These are phyloP conservation scores for Ulota crispa DNA, from an alignment of 225 moss, liverwort and hornwort genomes.

Conservation along the genomic window DNA sequence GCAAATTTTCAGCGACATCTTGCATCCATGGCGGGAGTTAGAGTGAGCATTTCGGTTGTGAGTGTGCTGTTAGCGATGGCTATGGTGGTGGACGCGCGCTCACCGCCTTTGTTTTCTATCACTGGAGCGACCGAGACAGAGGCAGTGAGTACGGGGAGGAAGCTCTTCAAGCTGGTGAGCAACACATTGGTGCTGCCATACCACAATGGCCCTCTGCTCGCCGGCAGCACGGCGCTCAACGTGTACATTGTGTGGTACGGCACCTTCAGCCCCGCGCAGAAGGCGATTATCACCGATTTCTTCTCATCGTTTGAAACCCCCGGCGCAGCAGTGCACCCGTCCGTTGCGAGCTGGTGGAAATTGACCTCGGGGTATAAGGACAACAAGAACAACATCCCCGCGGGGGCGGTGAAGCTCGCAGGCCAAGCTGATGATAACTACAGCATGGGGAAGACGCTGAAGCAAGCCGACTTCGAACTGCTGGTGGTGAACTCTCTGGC, in stretches of 20 bases:
- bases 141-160: constrained; percentile 33
- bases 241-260: constrained; percentile 61
- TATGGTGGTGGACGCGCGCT: constrained; percentile 33
- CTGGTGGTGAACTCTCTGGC: constrained; percentile 32
- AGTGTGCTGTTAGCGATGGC: constrained; percentile 20
- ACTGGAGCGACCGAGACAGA: neutral
- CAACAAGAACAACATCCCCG: constrained; percentile 36
- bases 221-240: constrained; percentile 22
- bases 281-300: constrained; percentile 45
- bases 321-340: constrained; percentile 30
- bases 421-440: constrained; percentile 33
- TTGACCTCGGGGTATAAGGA: constrained; percentile 54
- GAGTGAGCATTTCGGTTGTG: neutral
- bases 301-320: constrained; percentile 35
- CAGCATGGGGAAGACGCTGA: constrained; percentile 46
- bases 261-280: constrained; percentile 41
- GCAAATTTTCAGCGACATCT: neutral
- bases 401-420: constrained; percentile 29
- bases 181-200: constrained; percentile 46
- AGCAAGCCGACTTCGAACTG: constrained; percentile 27
- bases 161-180: constrained; percentile 58
- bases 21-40: constrained; percentile 35
- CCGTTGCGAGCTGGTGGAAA: constrained; percentile 64
- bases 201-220: constrained; percentile 50
- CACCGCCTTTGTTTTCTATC: constrained; percentile 32